These are phyloP conservation scores for Candida multigemmis DNA, from an alignment of 805 yeast genomes.

Conservation along the genomic window DNA sequence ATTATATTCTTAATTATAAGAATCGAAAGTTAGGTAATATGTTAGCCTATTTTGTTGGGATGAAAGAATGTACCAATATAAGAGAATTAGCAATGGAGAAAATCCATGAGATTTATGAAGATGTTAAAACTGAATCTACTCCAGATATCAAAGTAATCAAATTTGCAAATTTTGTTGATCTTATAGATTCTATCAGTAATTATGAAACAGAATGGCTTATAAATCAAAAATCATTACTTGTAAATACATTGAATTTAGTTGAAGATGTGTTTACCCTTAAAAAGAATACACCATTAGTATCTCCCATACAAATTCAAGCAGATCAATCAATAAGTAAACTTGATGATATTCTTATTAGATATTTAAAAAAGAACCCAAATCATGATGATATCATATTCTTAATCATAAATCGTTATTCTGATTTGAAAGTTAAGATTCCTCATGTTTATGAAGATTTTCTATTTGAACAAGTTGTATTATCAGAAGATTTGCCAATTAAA, in stretches of 20 bases:
- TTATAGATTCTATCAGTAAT: conserved; percentile 44
- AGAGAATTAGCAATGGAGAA: conserved; percentile 48
- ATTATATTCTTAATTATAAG: conserved; percentile 57
- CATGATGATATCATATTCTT: conserved; percentile 20
- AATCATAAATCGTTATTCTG: conserved; percentile 26
- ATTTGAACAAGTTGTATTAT: conserved; percentile 44
- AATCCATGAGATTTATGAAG: conserved; percentile 37
- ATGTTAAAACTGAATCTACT: conserved; percentile 39
- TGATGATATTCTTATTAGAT: conserved; percentile 32
- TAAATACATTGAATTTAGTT: conserved; percentile 32
- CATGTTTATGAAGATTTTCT: conserved; percentile 47
- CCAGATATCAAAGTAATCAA: conserved; percentile 50
- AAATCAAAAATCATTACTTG: conserved; percentile 36
- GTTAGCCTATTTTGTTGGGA: conserved; percentile 56
- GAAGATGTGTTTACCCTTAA: conserved; percentile 36
- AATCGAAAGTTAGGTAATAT: conserved; percentile 58
- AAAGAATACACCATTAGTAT: conserved; percentile 34
- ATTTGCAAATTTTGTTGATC: conserved; percentile 66
- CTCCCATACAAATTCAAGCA: conserved; percentile 60
- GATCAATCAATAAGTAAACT: conserved; percentile 60
- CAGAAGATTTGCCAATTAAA: conserved; percentile 37
- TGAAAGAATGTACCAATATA: conserved; percentile 46
- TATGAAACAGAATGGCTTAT: conserved; percentile 53
- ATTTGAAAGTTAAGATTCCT: conserved; percentile 37
- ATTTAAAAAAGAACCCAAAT: conserved; percentile 12